A percentile compares a stretch with the other conserved stretches of the same genome.
Evolutionary conservation across 2,329 filamentous ascomycete genomes (phyloP).

Genomic region (Phialemonium atrogriseum): DNA sequence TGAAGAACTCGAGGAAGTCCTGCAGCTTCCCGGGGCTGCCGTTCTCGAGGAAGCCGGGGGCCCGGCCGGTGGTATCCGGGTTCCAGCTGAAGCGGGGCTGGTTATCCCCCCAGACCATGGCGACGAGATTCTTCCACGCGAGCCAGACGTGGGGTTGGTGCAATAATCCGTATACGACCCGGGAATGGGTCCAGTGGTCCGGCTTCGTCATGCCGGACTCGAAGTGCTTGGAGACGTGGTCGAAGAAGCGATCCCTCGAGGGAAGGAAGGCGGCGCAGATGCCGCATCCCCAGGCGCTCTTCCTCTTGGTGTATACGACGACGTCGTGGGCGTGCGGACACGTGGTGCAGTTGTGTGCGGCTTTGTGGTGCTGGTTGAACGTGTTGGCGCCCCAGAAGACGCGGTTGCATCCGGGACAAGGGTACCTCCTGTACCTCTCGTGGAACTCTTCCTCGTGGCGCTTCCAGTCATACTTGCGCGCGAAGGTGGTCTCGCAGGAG

Average conservation of each 20-base stretch:
- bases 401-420: slow-evolving; percentile 60
- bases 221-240: slow-evolving; percentile 61
- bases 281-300: slow-evolving; percentile 61
- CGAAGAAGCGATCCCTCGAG: slow-evolving; percentile 57
- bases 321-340: slow-evolving; percentile 58
- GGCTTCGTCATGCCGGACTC: slow-evolving; percentile 53
- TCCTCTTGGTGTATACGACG: slow-evolving; percentile 48
- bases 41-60: slow-evolving; percentile 51
- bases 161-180: slow-evolving; percentile 59
- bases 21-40: slow-evolving; percentile 55
- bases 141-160: slow-evolving; percentile 55
- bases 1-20: slow-evolving; percentile 58
- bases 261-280: slow-evolving; percentile 57
- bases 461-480: slow-evolving; percentile 63
- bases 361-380: slow-evolving; percentile 60
- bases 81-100: slow-evolving; percentile 55
- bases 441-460: slow-evolving; percentile 63
- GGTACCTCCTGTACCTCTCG: slow-evolving; percentile 60
- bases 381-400: slow-evolving; percentile 61
- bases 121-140: slow-evolving; percentile 51
- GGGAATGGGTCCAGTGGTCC: slow-evolving; percentile 63
- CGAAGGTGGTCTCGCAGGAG: slow-evolving; percentile 55
- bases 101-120: slow-evolving; percentile 33
- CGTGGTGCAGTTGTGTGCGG: slow-evolving; percentile 48
- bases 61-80: slow-evolving; percentile 44